A percentile compares a stretch with the other conserved stretches of the same genome.
Conservation (phyloP, 1,284 basidiomycete species). For the Sphaerobolus stellatus region DNA sequence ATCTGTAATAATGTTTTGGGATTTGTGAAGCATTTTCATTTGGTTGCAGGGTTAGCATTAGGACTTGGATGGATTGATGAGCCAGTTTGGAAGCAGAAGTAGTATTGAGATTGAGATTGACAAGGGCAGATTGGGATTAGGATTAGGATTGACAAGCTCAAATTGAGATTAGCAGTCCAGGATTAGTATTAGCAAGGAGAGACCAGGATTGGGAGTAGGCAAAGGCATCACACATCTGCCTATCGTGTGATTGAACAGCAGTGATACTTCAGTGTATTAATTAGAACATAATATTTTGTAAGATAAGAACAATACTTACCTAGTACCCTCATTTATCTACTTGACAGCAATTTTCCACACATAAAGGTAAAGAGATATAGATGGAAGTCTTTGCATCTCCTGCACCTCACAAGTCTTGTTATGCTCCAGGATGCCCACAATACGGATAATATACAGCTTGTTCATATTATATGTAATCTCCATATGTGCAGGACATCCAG, state of each 20-base stretch:
- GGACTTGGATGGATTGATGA: too few relatives aligned
- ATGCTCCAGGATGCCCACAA: conserved; percentile 27
- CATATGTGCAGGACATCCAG: conserved; percentile 33
- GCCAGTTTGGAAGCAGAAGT: too few relatives aligned
- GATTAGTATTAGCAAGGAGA: too few relatives aligned
- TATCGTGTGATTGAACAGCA: conserved; percentile 16
- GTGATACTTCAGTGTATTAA: conserved; percentile 10
- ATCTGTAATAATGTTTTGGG: too few relatives aligned
- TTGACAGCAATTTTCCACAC: conserved; percentile 29
- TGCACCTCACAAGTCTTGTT: conserved; percentile 24
- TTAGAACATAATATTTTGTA: neutral
- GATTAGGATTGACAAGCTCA: too few relatives aligned
- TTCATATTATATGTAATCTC: conserved; percentile 24
- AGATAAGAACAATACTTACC: conserved; percentile 11
- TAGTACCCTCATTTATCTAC: conserved; percentile 27
- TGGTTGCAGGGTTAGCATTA: too few relatives aligned
- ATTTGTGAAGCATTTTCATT: too few relatives aligned
- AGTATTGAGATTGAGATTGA: too few relatives aligned
- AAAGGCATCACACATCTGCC: conserved; percentile 2
- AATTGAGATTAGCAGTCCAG: too few relatives aligned
- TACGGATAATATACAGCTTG: neutral
- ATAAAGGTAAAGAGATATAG: conserved; percentile 30
- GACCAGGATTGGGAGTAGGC: too few relatives aligned
- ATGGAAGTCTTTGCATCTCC: conserved; percentile 20
- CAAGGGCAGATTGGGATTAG: too few relatives aligned